Evolutionary conservation across 331 rosid genomes (phyloP).

Genomic region (Malus hybrid): DNA sequence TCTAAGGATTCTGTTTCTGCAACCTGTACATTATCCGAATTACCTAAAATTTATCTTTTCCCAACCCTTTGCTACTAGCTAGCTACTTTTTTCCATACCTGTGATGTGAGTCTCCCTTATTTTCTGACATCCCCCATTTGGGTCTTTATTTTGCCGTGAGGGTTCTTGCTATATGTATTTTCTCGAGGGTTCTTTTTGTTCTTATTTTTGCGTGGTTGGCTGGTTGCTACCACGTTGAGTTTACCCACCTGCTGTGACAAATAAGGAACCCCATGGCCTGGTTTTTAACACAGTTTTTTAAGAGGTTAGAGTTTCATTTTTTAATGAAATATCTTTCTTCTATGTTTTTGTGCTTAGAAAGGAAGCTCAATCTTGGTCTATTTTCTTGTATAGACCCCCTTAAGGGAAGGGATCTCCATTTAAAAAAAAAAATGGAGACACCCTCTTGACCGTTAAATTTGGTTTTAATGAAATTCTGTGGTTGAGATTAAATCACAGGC

Average conservation of each 20-base stretch:
- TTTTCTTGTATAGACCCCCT: not conserved
- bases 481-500: too few relatives aligned
- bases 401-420: too few relatives aligned
- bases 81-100: not conserved
- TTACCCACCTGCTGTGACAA: not conserved
- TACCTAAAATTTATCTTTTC: not conserved
- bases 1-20: not conserved
- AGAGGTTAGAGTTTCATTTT: not conserved
- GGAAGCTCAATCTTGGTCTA: not conserved
- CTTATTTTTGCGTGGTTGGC: conserved; percentile 9
- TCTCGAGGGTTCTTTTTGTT: not conserved
- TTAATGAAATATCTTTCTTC: not conserved
- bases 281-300: not conserved
- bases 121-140: not conserved
- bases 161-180: not conserved
- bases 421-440: too few relatives aligned
- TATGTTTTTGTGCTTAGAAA: not conserved
- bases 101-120: not conserved
- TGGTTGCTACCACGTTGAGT: not conserved
- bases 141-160: conserved; percentile 1
- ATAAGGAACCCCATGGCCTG: not conserved
- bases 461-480: too few relatives aligned
- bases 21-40: not conserved
- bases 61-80: not conserved
- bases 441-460: too few relatives aligned